Evolutionary conservation across 768 basidiomycete species (phyloP), one percentile per base, ranked within the genome.

Genomic region (Bullera alba): DNA sequence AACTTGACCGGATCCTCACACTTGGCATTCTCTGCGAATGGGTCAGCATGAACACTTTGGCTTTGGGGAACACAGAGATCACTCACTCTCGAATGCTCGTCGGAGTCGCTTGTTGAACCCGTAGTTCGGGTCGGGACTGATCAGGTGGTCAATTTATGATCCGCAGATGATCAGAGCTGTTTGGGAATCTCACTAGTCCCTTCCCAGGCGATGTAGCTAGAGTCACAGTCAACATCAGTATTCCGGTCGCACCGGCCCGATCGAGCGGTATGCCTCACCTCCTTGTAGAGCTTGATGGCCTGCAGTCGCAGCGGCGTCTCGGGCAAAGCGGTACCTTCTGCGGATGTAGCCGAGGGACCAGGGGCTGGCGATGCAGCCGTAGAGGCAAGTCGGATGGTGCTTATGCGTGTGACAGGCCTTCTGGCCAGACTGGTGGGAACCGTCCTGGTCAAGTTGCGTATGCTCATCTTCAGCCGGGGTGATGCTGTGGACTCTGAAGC

Each of bases 241-340:
- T 34, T 25, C n/a, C 22, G 21, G 27, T n/a, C 14, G 25, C 22
- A 46, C 10, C 10, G 4, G 26, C 15, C 3, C 23, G 50, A 30
- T 4, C 15, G 23, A 5, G 22, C 2, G n/a, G n/a, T n/a, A n/a
- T n/a, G 16, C 44, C 63, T 45, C 29, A 67, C 67, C 60, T 72
- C 71, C 50, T 72, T 72, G 56, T 72, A 72, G 12, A 72, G 54
- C 57, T 56, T 70, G 48, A 72, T 70, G 16, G 71, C 71, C 32
- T 63, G 41, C 25, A 66, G 36, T 51, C 70, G 23, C 5, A 64
- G 42, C n/a, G 37, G 12, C 8, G 37, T 10, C 7, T 39, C 37
- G n/a, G n/a, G n/a, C n/a, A n/a, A n/a, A n/a, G n/a, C n/a, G n/a
- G n/a, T n/a, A n/a, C n/a, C n/a, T n/a, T n/a, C n/a, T n/a, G n/a